Evolutionary conservation across 1,284 basidiomycete species (phyloP).

Genomic region (Xerocomus cyaneibrunnescens): DNA sequence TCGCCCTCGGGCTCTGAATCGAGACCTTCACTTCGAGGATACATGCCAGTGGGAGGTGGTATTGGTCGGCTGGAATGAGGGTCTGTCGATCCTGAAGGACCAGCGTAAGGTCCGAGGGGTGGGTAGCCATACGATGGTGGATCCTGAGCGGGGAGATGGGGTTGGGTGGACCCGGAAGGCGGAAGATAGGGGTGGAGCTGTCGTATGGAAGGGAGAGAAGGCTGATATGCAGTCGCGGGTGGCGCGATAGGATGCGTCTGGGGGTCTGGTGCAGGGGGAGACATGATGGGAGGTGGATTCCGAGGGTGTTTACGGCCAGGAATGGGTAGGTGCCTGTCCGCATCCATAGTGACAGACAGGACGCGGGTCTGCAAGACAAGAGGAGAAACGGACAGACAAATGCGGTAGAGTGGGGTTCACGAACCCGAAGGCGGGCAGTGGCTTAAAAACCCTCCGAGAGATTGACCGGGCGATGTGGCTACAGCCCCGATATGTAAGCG

Average conservation of each 20-base stretch:
- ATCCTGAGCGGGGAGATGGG: constrained; percentile 22
- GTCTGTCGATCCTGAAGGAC: constrained; percentile 32
- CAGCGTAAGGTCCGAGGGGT: constrained; percentile 21
- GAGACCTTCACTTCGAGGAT: constrained; percentile 34
- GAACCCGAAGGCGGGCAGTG: constrained; percentile 22
- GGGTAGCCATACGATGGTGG: constrained; percentile 28
- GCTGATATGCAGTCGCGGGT: constrained; percentile 28
- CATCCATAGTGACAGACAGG: constrained; percentile 27
- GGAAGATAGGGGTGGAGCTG: constrained; percentile 62
- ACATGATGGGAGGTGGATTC: constrained; percentile 18
- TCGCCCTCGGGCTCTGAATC: constrained; percentile 54
- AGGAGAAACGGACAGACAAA: constrained; percentile 13
- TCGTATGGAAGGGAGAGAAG: constrained; percentile 61
- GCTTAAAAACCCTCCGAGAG: constrained; percentile 26
- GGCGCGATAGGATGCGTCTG: constrained; percentile 29
- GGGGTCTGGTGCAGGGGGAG: constrained; percentile 22
- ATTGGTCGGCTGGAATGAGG: constrained; percentile 25
- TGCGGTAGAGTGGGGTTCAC: constrained; percentile 21
- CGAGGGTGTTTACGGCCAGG: constrained; percentile 30
- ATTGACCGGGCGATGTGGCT: constrained; percentile 30
- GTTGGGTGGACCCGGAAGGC: constrained; percentile 33
- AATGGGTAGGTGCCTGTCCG: constrained; percentile 34
- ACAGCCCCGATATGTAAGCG: constrained; percentile 30
- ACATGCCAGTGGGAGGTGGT: constrained; percentile 27
- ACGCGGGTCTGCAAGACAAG: constrained; percentile 16